Conservation (phyloP, 192 early-diverging fungal species). For the Backusella luteola region DNA sequence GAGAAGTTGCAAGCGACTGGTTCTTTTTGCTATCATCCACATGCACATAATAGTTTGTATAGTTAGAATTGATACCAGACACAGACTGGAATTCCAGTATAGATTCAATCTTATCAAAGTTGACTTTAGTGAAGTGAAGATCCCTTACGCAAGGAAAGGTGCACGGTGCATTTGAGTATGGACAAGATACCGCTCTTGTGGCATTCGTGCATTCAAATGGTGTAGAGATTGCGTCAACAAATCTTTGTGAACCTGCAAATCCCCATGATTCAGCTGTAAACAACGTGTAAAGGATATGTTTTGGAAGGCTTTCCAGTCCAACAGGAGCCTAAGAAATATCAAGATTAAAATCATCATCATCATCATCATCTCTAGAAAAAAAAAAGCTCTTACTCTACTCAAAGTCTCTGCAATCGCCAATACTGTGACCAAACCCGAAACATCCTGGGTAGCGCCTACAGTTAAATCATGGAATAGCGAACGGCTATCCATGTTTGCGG, state of each 20-base stretch:
- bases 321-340: constrained; percentile 39
- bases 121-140: constrained; percentile 64
- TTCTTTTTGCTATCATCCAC: constrained; percentile 34
- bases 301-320: constrained; percentile 43
- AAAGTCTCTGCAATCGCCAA: constrained; percentile 72
- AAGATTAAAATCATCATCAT: not conserved
- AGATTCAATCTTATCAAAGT: constrained; percentile 62
- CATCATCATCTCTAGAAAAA: not conserved
- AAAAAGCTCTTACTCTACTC: constrained; percentile 46
- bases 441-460: constrained; percentile 50
- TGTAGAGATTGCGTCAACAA: constrained; percentile 67
- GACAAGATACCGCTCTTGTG: constrained; percentile 25
- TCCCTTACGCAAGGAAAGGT: constrained; percentile 60
- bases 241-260: constrained; percentile 78
- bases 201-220: constrained; percentile 55
- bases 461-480: constrained; percentile 67
- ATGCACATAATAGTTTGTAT: constrained; percentile 40
- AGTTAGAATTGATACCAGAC: constrained; percentile 31
- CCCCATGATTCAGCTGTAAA: constrained; percentile 76
- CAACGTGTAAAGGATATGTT: constrained; percentile 73
- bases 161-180: constrained; percentile 47
- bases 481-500: constrained; percentile 61
- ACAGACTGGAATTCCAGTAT: constrained; percentile 73
- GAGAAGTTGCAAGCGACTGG: constrained; percentile 2
- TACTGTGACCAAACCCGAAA: constrained; percentile 62